Evolutionary conservation across 495 filamentous ascomycete species (phyloP).

Genomic region (Oleoguttula mirabilis): DNA sequence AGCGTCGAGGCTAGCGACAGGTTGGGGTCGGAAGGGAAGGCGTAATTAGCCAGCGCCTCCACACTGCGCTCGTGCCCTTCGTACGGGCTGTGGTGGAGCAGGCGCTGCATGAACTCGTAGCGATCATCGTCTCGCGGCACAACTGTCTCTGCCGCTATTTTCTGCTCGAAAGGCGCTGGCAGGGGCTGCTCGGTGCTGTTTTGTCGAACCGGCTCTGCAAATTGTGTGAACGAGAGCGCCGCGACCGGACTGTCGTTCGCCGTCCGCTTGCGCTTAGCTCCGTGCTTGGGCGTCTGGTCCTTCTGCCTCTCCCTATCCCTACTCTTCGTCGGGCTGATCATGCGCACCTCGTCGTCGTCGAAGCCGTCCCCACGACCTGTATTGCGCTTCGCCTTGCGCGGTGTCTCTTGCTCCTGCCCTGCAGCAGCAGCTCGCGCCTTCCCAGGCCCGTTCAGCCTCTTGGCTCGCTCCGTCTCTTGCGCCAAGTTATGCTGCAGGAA

Average conservation of each 20-base stretch:
- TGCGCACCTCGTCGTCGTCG: slow-evolving; percentile 55
- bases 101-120: slow-evolving; percentile 40
- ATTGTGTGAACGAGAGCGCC: slow-evolving; percentile 21
- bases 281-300: slow-evolving; percentile 45
- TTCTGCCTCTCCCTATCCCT: slow-evolving; percentile 33
- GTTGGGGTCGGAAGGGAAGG: slow-evolving; percentile 40
- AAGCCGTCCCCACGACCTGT: slow-evolving; percentile 57
- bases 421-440: slow-evolving; percentile 27
- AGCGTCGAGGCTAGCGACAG: slow-evolving; percentile 45
- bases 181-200: slow-evolving; percentile 5
- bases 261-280: slow-evolving; percentile 51
- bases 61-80: slow-evolving; percentile 42
- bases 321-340: slow-evolving; percentile 46
- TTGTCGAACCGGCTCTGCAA: slow-evolving; percentile 18
- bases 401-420: slow-evolving; percentile 38
- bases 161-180: not conserved
- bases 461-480: slow-evolving; percentile 42
- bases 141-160: not conserved
- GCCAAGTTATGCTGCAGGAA: slow-evolving; percentile 56
- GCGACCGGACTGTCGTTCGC: slow-evolving; percentile 41
- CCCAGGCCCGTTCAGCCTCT: slow-evolving; percentile 19
- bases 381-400: slow-evolving; percentile 44
- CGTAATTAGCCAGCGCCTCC: slow-evolving; percentile 79
- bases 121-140: not conserved
- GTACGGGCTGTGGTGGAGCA: slow-evolving; percentile 45